Evolutionary conservation across 768 basidiomycete species (phyloP), one percentile per base, ranked within the genome.

Genomic region (Leccinum subgranulosum): DNA sequence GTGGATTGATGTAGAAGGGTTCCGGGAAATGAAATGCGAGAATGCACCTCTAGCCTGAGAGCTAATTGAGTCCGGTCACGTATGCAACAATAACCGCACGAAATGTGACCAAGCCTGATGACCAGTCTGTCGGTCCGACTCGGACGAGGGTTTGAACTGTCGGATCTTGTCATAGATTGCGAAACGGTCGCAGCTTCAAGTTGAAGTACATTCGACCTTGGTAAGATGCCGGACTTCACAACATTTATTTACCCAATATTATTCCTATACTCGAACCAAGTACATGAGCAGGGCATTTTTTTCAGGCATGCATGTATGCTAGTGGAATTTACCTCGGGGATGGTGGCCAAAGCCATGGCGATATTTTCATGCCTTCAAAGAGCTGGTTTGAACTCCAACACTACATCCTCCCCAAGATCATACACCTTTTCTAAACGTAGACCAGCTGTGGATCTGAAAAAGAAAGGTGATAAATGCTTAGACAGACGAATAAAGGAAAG

Each of bases 371-470:
- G 14, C 45, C 33, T 25, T 56, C 46, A 46, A 46, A 14, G 15
- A 43, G 54, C 59, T 10, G 61, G 15, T 52, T 51, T 71, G 19
- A 43, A 43, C 41, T 43, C 41, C 41, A 43, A 10, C 41, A 43
- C 41, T 6, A 19, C 41, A 4, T 43, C 41, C 41, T 43, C 41
- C 41, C 41, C 41, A 19, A 43, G 41, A 19, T 43, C 41, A 43
- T 43, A 67, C 15, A 67, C 61, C 59, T 59, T 70, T 41, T 65
- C 64, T 25, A 70, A 36, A 45, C 49, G 57, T 49, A 69, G 45
- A 23, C 64, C 67, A 51, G 59, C 63, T 5, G 55, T 48, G 23
- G 53, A 14, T 23, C 69, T 69, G 34, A 31, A 39, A 19, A 19
- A 19, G 33, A 10, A 52, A 2, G 15, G 14, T 58, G 29, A 49